phyloP scores from a whole-genome alignment of 495 filamentous ascomycete genomes.

The Haplographium delicatum region DNA sequence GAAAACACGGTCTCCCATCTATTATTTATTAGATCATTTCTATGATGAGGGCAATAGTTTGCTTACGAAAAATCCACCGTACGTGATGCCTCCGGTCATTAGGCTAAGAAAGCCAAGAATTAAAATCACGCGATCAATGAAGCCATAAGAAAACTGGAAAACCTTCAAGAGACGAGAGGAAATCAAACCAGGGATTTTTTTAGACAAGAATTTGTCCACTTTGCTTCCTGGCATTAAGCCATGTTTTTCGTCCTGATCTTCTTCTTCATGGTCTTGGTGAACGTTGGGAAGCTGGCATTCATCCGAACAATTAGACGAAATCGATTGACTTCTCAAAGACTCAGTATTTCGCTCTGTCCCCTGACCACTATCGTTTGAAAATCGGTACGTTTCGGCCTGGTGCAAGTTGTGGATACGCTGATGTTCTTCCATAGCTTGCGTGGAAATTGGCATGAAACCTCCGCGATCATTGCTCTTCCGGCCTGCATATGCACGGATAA shows the following conservation, averaged over 20 bases:
- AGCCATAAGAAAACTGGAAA: conserved; percentile 50
- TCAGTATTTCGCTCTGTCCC: conserved; percentile 71
- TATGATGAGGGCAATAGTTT: not conserved
- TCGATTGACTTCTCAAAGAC: conserved; percentile 58
- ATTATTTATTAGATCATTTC: not conserved
- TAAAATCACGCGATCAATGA: conserved; percentile 58
- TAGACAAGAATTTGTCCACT: conserved; percentile 17
- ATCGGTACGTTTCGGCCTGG: conserved; percentile 47
- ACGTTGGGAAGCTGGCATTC: conserved; percentile 48
- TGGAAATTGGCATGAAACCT: conserved; percentile 64
- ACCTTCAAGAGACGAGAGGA: conserved; percentile 41
- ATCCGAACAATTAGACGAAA: conserved; percentile 50
- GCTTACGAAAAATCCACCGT: conserved; percentile 66
- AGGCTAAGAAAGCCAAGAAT: conserved; percentile 60
- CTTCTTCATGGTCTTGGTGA: conserved; percentile 44
- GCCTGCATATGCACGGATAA: conserved; percentile 49
- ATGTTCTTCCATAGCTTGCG: conserved; percentile 59
- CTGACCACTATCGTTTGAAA: conserved; percentile 84
- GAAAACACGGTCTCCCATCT: conserved; percentile 50
- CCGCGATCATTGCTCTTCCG: conserved; percentile 37
- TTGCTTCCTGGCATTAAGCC: conserved; percentile 13
- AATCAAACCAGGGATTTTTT: conserved; percentile 10
- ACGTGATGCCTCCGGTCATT: conserved; percentile 60
- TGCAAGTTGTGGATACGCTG: conserved; percentile 40
- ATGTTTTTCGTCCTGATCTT: conserved; percentile 34